Percentiles rank a stretch among this genome's conserved stretches.
Conservation (phyloP, 1,284 basidiomycete genomes). For the Schizophyllum amplum region DNA sequence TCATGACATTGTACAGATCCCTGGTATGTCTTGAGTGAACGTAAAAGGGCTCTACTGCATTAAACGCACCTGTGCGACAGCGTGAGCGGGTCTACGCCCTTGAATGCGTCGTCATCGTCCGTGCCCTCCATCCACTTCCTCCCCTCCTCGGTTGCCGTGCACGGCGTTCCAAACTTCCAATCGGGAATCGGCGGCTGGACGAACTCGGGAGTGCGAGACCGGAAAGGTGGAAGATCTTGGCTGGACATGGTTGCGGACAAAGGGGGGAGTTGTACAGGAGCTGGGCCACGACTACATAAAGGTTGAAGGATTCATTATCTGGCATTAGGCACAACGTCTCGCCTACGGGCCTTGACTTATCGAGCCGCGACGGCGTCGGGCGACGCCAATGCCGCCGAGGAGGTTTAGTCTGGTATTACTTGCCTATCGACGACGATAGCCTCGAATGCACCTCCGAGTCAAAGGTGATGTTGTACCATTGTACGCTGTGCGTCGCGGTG, state of each 20-base stretch:
- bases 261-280: no score
- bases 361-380: no score
- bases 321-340: no score
- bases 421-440: no score
- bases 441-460: no score
- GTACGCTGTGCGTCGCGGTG: no score
- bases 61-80: slow-evolving; percentile 34
- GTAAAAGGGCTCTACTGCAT: neutral
- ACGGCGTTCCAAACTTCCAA: slow-evolving; percentile 48
- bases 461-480: no score
- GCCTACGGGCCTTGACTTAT: no score
- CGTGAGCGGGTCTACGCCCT: slow-evolving; percentile 42
- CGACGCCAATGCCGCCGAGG: no score
- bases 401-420: no score
- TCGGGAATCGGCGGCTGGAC: slow-evolving; percentile 47
- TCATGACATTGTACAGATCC: slow-evolving; percentile 51
- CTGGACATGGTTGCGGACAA: neutral
- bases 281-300: no score
- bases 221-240: neutral
- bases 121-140: slow-evolving; percentile 34
- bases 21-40: slow-evolving; percentile 18
- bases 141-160: slow-evolving; percentile 40
- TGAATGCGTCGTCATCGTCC: slow-evolving; percentile 46
- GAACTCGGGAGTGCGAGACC: slow-evolving; percentile 15
- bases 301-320: no score